Percentiles rank a stretch among this genome's conserved stretches.
Conservation (phyloP, 2,329 filamentous ascomycete species). For the Fusarium sp. region DNA sequence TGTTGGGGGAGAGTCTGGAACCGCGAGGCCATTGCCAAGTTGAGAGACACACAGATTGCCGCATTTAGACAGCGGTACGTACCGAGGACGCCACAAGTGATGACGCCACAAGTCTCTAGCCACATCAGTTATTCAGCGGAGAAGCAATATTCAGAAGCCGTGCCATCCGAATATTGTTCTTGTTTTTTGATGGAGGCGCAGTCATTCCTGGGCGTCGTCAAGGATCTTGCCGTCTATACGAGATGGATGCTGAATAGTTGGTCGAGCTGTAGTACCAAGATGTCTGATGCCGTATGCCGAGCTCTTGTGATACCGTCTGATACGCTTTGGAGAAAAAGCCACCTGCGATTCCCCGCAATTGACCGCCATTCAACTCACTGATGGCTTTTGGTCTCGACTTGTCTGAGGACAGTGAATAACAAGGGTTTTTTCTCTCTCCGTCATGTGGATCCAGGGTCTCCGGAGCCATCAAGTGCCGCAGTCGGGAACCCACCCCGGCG, state of each 20-base stretch:
- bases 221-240: too few species aligned
- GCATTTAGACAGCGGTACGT: background rate
- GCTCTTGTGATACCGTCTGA: background rate
- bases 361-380: background rate
- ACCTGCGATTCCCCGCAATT: background rate
- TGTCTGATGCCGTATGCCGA: too few species aligned
- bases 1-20: background rate
- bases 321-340: slow-evolving; percentile 4
- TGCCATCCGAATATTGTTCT: background rate
- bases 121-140: too few species aligned
- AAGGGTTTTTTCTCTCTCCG: background rate
- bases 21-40: background rate
- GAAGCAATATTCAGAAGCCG: too few species aligned
- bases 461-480: background rate
- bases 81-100: background rate
- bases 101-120: background rate
- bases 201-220: background rate
- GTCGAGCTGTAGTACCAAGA: background rate
- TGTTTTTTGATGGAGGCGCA: background rate
- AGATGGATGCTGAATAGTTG: too few species aligned
- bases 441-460: slow-evolving; percentile 15
- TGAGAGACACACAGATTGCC: too few species aligned
- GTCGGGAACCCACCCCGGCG: slow-evolving; percentile 13
- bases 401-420: background rate
- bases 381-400: background rate